A percentile compares a stretch with the other conserved stretches of the same genome.
phyloP scores from a whole-genome alignment of 768 basidiomycete species.

The Bullera alba region DNA sequence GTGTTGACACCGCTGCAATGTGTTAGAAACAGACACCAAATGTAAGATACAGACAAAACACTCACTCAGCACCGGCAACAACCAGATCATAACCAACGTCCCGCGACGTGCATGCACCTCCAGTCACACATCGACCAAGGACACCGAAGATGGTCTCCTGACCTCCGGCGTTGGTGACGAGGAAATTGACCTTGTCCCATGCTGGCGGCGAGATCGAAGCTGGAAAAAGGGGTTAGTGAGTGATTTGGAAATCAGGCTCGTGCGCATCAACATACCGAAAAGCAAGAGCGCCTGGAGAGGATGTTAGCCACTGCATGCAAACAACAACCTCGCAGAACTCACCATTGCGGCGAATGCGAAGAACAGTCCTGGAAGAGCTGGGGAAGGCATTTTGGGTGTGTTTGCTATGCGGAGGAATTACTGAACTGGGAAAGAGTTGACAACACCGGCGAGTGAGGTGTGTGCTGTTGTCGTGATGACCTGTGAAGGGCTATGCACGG shows the following conservation, averaged over 20 bases:
- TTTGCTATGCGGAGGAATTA: no score
- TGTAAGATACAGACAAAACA: background rate
- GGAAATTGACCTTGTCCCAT: constrained; percentile 65
- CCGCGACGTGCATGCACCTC: constrained; percentile 32
- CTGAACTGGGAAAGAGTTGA: no score
- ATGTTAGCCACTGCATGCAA: no score
- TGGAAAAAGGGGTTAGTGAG: background rate
- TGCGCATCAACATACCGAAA: background rate
- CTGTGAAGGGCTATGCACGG: no score
- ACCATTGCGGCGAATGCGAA: constrained; percentile 65
- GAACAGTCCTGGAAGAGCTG: constrained; percentile 64
- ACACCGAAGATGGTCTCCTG: constrained; percentile 59
- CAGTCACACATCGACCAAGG: constrained; percentile 56
- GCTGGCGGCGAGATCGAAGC: constrained; percentile 67
- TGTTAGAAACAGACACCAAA: background rate
- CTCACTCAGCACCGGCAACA: constrained; percentile 19
- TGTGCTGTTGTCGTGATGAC: no score
- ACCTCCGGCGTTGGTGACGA: constrained; percentile 52
- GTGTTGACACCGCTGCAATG: constrained; percentile 46
- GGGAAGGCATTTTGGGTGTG: constrained; percentile 47
- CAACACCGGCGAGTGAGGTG: no score
- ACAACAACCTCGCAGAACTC: no score
- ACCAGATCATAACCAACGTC: constrained; percentile 59
- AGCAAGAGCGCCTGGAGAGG: background rate
- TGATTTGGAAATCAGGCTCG: constrained; percentile 3